These are phyloP conservation scores for Imleria badia DNA, from an alignment of 768 basidiomycete species.

Conservation along the genomic window DNA sequence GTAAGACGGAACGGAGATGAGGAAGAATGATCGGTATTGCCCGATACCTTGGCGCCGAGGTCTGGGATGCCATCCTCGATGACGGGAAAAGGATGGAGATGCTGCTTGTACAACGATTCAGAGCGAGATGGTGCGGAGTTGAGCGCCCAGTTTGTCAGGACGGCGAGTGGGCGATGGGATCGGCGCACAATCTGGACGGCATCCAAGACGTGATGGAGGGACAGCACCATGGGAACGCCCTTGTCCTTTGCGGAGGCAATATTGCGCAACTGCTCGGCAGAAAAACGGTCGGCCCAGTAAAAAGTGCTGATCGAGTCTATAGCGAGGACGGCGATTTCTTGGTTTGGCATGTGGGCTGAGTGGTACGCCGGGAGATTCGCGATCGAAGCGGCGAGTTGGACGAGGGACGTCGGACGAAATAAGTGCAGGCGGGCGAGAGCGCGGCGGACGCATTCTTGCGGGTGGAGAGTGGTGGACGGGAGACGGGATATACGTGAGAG, in stretches of 20 bases:
- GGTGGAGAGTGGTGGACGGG: constrained; percentile 14
- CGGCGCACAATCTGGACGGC: constrained; percentile 49
- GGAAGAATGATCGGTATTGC: constrained; percentile 9
- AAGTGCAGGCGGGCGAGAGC: constrained; percentile 61
- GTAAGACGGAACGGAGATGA: constrained; percentile 34
- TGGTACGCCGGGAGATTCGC: constrained; percentile 57
- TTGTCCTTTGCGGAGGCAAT: constrained; percentile 9
- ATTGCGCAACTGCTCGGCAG: constrained; percentile 50
- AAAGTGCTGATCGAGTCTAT: constrained; percentile 78
- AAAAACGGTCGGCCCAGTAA: constrained; percentile 75
- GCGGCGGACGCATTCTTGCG: constrained; percentile 32
- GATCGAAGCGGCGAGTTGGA: constrained; percentile 70
- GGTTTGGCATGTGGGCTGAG: constrained; percentile 42
- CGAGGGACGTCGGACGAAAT: constrained; percentile 65
- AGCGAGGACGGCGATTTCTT: constrained; percentile 63
- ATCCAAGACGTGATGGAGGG: constrained; percentile 46
- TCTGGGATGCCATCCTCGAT: constrained; percentile 12
- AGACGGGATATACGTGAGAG: constrained; percentile 41
- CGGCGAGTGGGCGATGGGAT: constrained; percentile 48
- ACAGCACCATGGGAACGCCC: constrained; percentile 18
- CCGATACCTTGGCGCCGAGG: constrained; percentile 13
- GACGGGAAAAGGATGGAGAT: constrained; percentile 47
- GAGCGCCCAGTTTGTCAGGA: constrained; percentile 67
- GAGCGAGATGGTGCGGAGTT: constrained; percentile 22
- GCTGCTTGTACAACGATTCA: constrained; percentile 46